Conservation (phyloP, 805 yeast species). For the Saccharomycopsis capsularis region DNA sequence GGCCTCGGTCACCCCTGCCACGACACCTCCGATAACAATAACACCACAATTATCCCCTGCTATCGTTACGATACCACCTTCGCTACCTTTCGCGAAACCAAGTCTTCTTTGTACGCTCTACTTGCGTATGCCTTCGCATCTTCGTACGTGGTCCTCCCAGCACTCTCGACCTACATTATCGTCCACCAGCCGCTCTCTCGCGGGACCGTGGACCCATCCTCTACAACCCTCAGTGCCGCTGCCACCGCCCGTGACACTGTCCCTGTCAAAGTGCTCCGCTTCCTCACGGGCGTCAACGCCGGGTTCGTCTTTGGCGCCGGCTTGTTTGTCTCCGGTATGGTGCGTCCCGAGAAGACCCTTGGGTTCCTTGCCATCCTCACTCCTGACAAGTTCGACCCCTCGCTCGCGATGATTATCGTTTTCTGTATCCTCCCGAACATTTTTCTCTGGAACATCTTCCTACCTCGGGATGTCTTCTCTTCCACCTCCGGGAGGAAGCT, state of each 20-base stretch:
- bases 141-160: constrained; percentile 29
- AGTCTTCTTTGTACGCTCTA: constrained; percentile 16
- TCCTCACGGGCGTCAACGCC: constrained; percentile 24
- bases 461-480: constrained; percentile 21
- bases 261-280: neutral
- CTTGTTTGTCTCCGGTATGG: constrained; percentile 36
- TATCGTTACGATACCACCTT: neutral
- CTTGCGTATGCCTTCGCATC: constrained; percentile 14
- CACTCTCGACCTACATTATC: neutral
- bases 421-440: constrained; percentile 41
- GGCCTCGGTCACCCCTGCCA: neutral
- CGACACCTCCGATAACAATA: neutral
- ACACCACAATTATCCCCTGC: neutral
- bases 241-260: no score
- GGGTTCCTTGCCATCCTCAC: constrained; percentile 39
- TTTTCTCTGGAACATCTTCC: constrained; percentile 29
- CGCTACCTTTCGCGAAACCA: constrained; percentile 20
- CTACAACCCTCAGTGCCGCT: no score
- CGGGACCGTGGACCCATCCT: no score
- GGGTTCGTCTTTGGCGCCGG: constrained; percentile 25
- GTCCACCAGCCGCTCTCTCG: no score
- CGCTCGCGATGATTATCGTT: constrained; percentile 36
- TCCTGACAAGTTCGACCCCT: constrained; percentile 39
- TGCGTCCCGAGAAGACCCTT: constrained; percentile 35
- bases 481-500: constrained; percentile 5